Percentiles rank a stretch among this genome's conserved stretches.
phyloP scores from a whole-genome alignment of 257 asterid species.

The Coffea eugenioides region DNA sequence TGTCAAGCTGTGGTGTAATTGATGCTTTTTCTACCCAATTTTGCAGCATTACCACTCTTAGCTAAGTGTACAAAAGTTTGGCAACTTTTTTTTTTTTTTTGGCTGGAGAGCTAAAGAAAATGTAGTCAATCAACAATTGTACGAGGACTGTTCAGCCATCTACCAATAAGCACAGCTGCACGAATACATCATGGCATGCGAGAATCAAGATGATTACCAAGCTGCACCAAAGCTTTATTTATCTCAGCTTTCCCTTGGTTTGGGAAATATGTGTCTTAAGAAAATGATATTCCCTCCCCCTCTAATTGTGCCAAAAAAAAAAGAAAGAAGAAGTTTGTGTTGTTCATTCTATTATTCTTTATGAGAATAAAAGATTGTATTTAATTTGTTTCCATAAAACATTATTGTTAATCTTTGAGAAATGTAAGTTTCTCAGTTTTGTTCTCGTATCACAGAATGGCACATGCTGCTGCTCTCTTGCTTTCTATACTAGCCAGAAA shows the following conservation, averaged over 20 bases:
- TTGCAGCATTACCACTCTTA: slow-evolving; percentile 6
- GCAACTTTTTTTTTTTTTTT: not conserved
- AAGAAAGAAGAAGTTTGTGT: not conserved
- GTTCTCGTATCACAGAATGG: not conserved
- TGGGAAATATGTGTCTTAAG: not conserved
- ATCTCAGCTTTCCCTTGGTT: not conserved
- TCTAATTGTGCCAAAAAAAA: not conserved
- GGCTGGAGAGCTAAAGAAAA: not conserved
- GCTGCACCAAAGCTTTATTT: not conserved
- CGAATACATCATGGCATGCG: not conserved
- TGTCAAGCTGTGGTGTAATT: slow-evolving; percentile 22
- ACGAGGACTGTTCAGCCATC: not conserved
- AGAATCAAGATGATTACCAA: slow-evolving; percentile 10
- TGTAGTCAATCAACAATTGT: not conserved
- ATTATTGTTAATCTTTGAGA: not conserved
- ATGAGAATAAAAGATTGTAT: slow-evolving; percentile 11
- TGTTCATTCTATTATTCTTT: not conserved
- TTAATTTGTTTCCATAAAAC: not conserved
- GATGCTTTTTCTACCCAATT: not conserved
- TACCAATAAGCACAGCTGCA: not conserved
- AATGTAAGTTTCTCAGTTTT: not conserved
- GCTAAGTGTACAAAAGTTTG: not conserved
- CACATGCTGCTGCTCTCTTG: not conserved
- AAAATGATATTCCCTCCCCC: slow-evolving; percentile 2
- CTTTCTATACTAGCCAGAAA: no score